Base-by-base conservation (phyloP, 257 asterid genomes). In the Orobanche coerulescens region DNA sequence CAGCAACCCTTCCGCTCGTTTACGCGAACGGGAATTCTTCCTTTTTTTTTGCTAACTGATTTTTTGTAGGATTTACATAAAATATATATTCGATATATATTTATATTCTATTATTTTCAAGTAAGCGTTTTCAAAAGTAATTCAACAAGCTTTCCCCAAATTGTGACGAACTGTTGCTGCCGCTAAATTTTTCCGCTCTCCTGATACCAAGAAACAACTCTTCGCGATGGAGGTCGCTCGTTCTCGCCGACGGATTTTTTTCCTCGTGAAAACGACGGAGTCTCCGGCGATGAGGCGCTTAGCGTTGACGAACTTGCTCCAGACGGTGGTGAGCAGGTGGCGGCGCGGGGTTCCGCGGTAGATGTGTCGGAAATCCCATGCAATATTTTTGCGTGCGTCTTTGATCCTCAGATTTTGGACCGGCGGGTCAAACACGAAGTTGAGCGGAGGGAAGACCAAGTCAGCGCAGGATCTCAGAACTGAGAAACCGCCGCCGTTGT, bases 261-360 rank as follows among this genome's bases (percentile, higher is more conserved):
- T 78, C 71, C 67, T 65, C 67, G 71, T 67, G 14, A 84, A 86
- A 10, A 86, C 85, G 0, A 74, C 82, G 2, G 84, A 61, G 56
- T 84, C 95, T 0, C 87, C 87, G 12, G 85, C 75, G 1, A 79
- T 71, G 15, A 86, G 82, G 36, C 71, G 71, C 71, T 84, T 84
- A 22, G 67, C 59, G 73, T 75, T 78, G 8, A 84, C 85, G 43
- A 70, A 86, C 69, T 62, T 79, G 67, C 82, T 79, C 95, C 95
- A 86, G 1, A 90, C 90, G 1, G 87, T 78, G 6, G 95, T 81
- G 20, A 84, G 62, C 71, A 86, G 54, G 49, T 86, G 95, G n/a
- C 93, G 82, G 46, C 90, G 81, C 8, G 94, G 95, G 1, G 88
- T 82, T 34, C 94, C 94, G 0, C 85, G 68, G 61, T 79, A 81